A percentile compares a stretch with the other conserved stretches of the same genome.
Evolutionary conservation across 2,329 filamentous ascomycete genomes (phyloP).

Genomic region (Aspergillus udagawae): DNA sequence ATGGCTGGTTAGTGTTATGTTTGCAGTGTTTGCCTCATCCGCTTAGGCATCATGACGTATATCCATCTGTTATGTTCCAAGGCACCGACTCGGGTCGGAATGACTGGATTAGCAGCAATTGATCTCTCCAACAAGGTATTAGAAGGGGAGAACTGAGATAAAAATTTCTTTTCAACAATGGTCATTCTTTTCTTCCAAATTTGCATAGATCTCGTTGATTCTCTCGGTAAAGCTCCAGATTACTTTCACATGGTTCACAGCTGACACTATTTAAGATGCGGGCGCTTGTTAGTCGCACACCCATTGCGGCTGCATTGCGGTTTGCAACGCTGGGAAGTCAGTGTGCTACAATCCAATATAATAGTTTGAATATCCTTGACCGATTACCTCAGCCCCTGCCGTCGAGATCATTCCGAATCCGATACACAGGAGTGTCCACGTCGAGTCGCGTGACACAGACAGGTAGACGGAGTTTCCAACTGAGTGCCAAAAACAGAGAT

Average conservation of each 20-base stretch:
- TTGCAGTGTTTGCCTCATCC: not conserved
- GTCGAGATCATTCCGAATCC: not conserved
- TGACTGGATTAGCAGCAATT: not conserved
- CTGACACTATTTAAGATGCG: not conserved
- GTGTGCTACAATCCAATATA: not conserved
- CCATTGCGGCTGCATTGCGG: not conserved
- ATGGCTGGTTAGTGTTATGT: not conserved
- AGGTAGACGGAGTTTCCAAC: not conserved
- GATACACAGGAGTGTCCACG: not conserved
- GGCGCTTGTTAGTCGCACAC: not conserved
- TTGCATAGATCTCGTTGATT: not conserved
- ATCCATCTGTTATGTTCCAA: not conserved
- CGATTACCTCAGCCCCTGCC: not conserved
- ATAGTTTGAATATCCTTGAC: not conserved
- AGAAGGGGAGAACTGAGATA: not conserved
- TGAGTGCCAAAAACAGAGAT: not conserved
- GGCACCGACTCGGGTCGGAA: not conserved
- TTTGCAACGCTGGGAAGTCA: not conserved
- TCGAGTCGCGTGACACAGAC: not conserved
- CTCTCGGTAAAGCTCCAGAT: not conserved
- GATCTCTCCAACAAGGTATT: not conserved
- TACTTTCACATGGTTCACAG: not conserved
- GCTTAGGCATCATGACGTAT: slow-evolving; percentile 13
- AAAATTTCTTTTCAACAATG: not conserved
- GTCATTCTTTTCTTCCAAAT: not conserved